Evolutionary conservation across 73 alveolate species (phyloP).

Genomic region (Tetrahymena malaccensis): DNA sequence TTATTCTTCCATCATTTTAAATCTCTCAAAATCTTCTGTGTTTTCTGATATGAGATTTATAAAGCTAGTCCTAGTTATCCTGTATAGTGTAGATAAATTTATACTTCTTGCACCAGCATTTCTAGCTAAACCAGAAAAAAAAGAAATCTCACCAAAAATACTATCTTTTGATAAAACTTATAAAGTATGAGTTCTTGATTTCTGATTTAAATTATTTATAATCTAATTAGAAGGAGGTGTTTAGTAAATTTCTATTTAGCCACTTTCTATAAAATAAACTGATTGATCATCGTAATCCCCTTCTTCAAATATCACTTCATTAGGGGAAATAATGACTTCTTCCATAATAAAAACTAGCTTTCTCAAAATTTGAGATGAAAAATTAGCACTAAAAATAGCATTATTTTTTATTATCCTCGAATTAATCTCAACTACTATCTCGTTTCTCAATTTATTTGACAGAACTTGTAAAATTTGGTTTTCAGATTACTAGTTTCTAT

Average conservation of each 20-base stretch:
- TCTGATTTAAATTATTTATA: background rate
- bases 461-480: background rate
- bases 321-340: background rate
- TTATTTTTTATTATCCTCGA: background rate
- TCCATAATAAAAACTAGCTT: background rate
- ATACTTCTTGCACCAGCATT: background rate
- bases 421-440: background rate
- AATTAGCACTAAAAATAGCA: background rate
- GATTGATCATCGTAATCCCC: background rate
- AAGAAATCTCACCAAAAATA: background rate
- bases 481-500: background rate
- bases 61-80: background rate
- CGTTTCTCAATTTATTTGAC: background rate
- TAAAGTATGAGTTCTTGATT: background rate
- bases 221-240: background rate
- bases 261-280: background rate
- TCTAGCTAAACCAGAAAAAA: background rate
- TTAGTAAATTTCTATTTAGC: background rate
- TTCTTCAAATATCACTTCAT: background rate
- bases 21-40: background rate
- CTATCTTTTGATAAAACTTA: background rate
- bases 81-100: background rate
- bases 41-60: background rate
- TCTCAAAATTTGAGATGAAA: background rate
- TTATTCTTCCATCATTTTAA: background rate